Base-by-base conservation (phyloP, 1,284 basidiomycete species). In the Fomes fomentarius region DNA sequence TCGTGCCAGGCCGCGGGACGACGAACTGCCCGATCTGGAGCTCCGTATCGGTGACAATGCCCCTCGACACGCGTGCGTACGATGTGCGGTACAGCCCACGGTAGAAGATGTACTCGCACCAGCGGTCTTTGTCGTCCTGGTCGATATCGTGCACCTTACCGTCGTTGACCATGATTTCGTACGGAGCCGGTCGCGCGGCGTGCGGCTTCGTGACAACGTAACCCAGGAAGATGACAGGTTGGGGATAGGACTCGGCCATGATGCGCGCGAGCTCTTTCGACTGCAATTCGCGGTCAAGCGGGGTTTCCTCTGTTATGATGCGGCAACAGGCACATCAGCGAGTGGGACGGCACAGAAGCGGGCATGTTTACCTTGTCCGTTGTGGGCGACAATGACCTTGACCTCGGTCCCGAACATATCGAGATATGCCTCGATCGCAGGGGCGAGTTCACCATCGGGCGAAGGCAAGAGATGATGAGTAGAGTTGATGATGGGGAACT, bases 51-150 rank as follows among this genome's bases (percentile, higher is more conserved):
- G 88, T 91, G 54, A 90, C 83, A 17, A 81, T 83, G 31, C 86
- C 84, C 10, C 86, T 80, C 7, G 88, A 90, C 41, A 91, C 69
- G 25, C 88, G 81, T 4, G 83, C 86, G 63, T 90, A 90, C n/a
- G 83, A 79, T 2, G 91, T 89, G 22, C 91, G 80, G 74, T 93
- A 91, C 26, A 94, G 66, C 1, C 89, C 89, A 17, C 92, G 82
- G 70, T 93, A 96, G 22, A 93, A 75, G 44, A 96, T 91, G 65
- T 95, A 95, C 76, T 95, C 89, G 73, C 93, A 94, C 91, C 91
- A 93, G 56, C 91, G 76, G 63, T 91, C 88, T 56, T 57, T 63
- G 70, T 93, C 90, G 1, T 84, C 76, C 38, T 80, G 71, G 66
- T 93, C 90, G 42, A 94, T 86, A 61, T 95, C 92, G 62, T 89